Base-by-base conservation (phyloP, 2,329 filamentous ascomycete genomes). In the Ascochyta clinopodiicola region DNA sequence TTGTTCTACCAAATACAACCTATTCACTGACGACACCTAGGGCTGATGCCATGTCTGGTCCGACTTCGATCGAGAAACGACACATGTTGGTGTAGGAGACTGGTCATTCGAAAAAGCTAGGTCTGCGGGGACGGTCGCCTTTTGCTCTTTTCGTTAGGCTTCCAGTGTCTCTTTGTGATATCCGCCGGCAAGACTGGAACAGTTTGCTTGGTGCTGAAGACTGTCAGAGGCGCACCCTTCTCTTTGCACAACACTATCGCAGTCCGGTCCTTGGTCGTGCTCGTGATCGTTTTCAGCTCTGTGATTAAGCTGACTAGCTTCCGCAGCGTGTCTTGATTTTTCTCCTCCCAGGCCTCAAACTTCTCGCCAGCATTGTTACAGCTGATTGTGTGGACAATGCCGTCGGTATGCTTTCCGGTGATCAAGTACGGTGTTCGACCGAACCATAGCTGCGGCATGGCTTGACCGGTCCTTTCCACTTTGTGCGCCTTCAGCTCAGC, bases 361-460 rank as follows among this genome's bases (percentile, higher is more conserved):
- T 55, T 44, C 2, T 21, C 6, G 2, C 12, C 29, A 31, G 15
- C 12, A 10, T 31, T 31, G 29, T 31, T 31, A 10, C 44, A 44
- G n/a, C 35, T 40, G 2, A 57, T 51, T 17, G 56, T 52, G 37
- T 55, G 34, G 15, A 66, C 51, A 6, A 38, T 46, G 6, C 61
- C 61, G 7, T 57, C 32, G 8, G 52, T 34, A 38, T 68, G 59
- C 19, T 58, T 57, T 3, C 66, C 61, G 9, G 52, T 49, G 42
- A 64, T 54, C 9, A 63, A 60, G 43, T 60, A 56, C 1, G 61
- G 64, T 9, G 59, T 67, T 27, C 66, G 60, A 2, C 63, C 64
- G 37, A 69, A 64, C 61, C 61, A 69, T 3, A 66, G 51, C 44
- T 69, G 64, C 13, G 62, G 59, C 17, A 59, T 58, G 6, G 59